These are phyloP conservation scores for Phytophthora aleatoria DNA, from an alignment of 352 stramenopile species.

Conservation along the genomic window DNA sequence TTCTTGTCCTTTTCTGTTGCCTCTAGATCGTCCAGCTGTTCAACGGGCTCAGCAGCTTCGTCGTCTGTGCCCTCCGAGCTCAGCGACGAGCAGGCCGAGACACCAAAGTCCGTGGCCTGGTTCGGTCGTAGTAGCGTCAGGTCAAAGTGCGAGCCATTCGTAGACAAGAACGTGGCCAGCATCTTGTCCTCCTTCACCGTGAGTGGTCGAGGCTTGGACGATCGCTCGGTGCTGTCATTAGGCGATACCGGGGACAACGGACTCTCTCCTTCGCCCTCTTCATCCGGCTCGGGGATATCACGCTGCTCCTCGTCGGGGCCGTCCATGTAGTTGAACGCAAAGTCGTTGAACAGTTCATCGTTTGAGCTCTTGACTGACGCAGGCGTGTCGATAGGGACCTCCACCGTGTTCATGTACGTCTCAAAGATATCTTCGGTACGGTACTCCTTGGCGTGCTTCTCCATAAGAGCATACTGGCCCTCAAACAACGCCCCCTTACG, in stretches of 20 bases:
- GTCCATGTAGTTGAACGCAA: conserved; percentile 87
- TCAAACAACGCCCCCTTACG: conserved; percentile 65
- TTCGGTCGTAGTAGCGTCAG: conserved; percentile 73
- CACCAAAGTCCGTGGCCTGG: conserved; percentile 68
- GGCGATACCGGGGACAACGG: conserved; percentile 31
- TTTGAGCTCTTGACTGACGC: conserved; percentile 75
- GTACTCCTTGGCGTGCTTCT: conserved; percentile 84
- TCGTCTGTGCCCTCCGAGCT: conserved; percentile 44
- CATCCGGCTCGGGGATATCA: conserved; percentile 43
- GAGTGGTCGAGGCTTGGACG: conserved; percentile 23
- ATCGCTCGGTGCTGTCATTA: conserved; percentile 25
- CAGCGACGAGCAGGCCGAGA: conserved; percentile 62
- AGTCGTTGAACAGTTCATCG: conserved; percentile 80
- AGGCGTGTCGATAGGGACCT: conserved; percentile 84
- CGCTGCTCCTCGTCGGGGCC: conserved; percentile 57
- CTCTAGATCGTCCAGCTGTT: conserved; percentile 33
- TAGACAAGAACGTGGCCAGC: conserved; percentile 51
- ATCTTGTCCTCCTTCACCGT: conserved; percentile 41
- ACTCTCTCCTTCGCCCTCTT: conserved; percentile 35
- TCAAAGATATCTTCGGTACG: conserved; percentile 81
- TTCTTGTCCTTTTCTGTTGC: conserved; percentile 14
- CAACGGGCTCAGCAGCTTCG: conserved; percentile 40
- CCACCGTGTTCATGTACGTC: conserved; percentile 88
- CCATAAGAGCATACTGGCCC: conserved; percentile 77
- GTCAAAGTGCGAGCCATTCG: conserved; percentile 70